Conservation (phyloP, 1,284 basidiomycete genomes). For the Irpex lacteus region DNA sequence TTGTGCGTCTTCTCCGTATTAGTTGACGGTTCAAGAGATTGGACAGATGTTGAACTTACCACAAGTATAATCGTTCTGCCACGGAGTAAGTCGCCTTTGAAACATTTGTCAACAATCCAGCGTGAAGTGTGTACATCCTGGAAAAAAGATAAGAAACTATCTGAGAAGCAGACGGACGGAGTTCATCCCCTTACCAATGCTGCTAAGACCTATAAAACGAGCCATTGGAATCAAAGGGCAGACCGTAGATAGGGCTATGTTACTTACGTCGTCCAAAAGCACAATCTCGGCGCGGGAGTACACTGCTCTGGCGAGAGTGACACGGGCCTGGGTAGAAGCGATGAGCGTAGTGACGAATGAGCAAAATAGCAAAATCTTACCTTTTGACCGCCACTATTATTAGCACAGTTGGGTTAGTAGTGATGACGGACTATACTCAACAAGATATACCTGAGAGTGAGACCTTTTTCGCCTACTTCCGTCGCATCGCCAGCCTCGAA, state of each 20-base stretch:
- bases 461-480: constrained; percentile 66
- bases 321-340: constrained; percentile 56
- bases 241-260: neutral
- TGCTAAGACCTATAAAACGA: constrained; percentile 36
- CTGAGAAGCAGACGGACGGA: neutral
- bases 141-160: neutral
- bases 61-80: constrained; percentile 73
- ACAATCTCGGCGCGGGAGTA: constrained; percentile 58
- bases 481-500: constrained; percentile 75
- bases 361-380: constrained; percentile 5
- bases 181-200: constrained; percentile 31
- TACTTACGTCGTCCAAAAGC: constrained; percentile 53
- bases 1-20: constrained; percentile 22
- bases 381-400: constrained; percentile 69
- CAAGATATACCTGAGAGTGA: constrained; percentile 43
- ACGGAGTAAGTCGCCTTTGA: constrained; percentile 64
- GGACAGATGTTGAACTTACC: constrained; percentile 36
- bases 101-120: constrained; percentile 76
- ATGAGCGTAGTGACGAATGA: constrained; percentile 36
- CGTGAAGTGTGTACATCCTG: constrained; percentile 65
- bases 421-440: neutral
- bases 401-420: neutral
- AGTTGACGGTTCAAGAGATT: too few species aligned
- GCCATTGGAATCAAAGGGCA: neutral
- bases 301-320: constrained; percentile 68